These are phyloP conservation scores for Verticillium zaregamsianum DNA, from an alignment of 2,329 filamentous ascomycete genomes.

Conservation along the genomic window DNA sequence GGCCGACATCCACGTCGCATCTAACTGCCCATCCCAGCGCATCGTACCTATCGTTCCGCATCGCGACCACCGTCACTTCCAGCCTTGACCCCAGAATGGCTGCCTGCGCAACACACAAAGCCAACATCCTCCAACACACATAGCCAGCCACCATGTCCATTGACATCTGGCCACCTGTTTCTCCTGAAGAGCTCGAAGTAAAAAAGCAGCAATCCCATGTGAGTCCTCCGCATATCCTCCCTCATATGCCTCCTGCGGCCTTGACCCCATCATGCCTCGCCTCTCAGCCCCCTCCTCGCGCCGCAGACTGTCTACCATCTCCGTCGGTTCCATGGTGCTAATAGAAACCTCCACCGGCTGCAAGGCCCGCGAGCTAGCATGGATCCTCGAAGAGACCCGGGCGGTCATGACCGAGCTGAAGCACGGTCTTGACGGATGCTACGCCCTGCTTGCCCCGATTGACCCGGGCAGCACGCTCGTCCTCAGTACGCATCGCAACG, in stretches of 20 bases:
- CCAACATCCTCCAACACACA: slow-evolving; percentile 5
- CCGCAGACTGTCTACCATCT: not conserved
- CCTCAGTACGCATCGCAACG: slow-evolving; percentile 79
- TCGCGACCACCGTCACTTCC: not conserved
- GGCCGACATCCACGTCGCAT: not conserved
- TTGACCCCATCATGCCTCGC: not conserved
- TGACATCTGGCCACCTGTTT: slow-evolving; percentile 53
- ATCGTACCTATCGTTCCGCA: not conserved
- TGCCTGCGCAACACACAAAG: slow-evolving; percentile 15
- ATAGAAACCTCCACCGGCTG: slow-evolving; percentile 18
- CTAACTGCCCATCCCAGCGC: not conserved
- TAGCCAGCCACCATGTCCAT: slow-evolving; percentile 43
- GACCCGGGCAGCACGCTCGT: slow-evolving; percentile 87
- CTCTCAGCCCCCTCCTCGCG: not conserved
- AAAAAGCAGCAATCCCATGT: slow-evolving; percentile 49
- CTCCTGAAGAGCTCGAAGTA: slow-evolving; percentile 44
- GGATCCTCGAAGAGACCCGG: slow-evolving; percentile 49
- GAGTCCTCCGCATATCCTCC: slow-evolving; percentile 15
- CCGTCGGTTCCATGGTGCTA: slow-evolving; percentile 19
- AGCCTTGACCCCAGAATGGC: slow-evolving; percentile 15
- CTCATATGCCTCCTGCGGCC: not conserved
- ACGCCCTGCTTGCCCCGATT: slow-evolving; percentile 76
- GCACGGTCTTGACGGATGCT: slow-evolving; percentile 80
- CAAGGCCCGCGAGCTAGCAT: slow-evolving; percentile 49
- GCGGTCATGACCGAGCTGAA: slow-evolving; percentile 46